phyloP scores from a whole-genome alignment of 2,329 filamentous ascomycete species.

The Ophiocordyceps sinensis region DNA sequence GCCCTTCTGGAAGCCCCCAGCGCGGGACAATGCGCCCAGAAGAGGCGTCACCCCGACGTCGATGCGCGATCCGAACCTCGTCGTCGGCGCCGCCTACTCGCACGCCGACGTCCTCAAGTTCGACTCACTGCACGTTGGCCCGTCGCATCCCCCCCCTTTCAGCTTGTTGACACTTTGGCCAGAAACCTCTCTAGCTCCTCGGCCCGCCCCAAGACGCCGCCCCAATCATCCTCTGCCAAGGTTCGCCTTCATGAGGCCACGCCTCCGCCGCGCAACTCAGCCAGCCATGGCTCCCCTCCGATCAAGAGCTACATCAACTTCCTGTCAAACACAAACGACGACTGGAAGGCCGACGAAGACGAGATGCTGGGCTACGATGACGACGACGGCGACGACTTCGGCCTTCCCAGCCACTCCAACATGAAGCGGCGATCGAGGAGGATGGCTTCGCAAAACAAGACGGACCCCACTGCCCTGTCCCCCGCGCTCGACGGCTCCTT shows the following conservation, averaged over 20 bases:
- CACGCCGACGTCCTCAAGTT: conserved; percentile 91
- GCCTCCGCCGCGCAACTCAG: conserved; percentile 37
- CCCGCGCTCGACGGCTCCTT: conserved; percentile 22
- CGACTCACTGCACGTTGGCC: conserved; percentile 51
- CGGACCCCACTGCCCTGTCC: conserved; percentile 17
- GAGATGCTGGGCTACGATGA: conserved; percentile 71
- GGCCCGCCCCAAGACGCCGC: conserved; percentile 63
- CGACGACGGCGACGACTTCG: conserved; percentile 89
- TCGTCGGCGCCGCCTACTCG: conserved; percentile 90
- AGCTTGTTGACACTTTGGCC: neutral
- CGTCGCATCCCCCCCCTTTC: neutral
- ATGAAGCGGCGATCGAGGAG: conserved; percentile 61
- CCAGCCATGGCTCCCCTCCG: conserved; percentile 45
- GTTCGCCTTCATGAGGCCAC: conserved; percentile 35
- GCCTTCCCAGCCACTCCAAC: conserved; percentile 79
- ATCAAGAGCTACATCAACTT: conserved; percentile 68
- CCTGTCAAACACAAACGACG: conserved; percentile 65
- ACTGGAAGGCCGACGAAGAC: conserved; percentile 66
- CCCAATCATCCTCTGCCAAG: conserved; percentile 41
- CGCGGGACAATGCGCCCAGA: conserved; percentile 36
- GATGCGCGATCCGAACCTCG: conserved; percentile 50
- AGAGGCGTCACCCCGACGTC: conserved; percentile 25
- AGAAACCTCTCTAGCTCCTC: conserved; percentile 46
- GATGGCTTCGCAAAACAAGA: conserved; percentile 28
- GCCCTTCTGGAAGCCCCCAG: conserved; percentile 69